Evolutionary conservation across 2,329 filamentous ascomycete species (phyloP).

Genomic region (Cryphonectria radicalis): DNA sequence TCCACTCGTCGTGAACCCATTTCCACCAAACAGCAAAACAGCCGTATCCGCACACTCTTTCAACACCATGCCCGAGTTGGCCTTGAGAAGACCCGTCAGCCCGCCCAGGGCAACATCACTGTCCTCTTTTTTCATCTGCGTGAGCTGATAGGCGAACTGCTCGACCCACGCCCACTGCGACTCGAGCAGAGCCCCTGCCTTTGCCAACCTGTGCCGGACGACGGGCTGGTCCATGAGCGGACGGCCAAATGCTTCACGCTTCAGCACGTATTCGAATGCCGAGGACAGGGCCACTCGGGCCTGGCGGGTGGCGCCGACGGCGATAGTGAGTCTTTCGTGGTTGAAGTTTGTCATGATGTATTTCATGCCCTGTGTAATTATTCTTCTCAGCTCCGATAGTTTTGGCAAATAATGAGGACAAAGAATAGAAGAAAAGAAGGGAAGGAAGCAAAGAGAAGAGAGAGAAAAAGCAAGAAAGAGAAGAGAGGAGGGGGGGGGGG

Average conservation of each 20-base stretch:
- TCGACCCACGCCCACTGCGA: constrained; percentile 75
- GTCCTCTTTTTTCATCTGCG: constrained; percentile 62
- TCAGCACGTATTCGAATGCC: constrained; percentile 44
- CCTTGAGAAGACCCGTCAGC: constrained; percentile 73
- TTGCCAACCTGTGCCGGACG: constrained; percentile 73
- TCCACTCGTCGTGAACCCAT: constrained; percentile 71
- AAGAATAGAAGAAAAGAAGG: no score
- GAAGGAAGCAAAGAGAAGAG: no score
- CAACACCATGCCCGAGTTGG: constrained; percentile 71
- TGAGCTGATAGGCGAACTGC: constrained; percentile 71
- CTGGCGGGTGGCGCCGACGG: constrained; percentile 65
- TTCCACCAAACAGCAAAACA: constrained; percentile 74
- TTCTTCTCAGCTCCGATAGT: no score
- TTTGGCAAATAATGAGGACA: no score
- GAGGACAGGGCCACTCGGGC: constrained; percentile 47
- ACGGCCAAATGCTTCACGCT: constrained; percentile 45
- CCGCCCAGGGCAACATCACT: constrained; percentile 70
- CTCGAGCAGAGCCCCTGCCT: constrained; percentile 70
- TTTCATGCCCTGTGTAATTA: constrained; percentile 61
- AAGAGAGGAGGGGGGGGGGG: neutral
- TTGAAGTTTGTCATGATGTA: constrained; percentile 83
- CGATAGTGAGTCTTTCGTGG: constrained; percentile 72
- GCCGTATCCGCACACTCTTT: constrained; percentile 73
- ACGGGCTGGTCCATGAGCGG: constrained; percentile 75
- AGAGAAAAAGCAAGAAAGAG: neutral